Conservation (phyloP, 2,329 filamentous ascomycete species). For the Verticillium tricorpus region DNA sequence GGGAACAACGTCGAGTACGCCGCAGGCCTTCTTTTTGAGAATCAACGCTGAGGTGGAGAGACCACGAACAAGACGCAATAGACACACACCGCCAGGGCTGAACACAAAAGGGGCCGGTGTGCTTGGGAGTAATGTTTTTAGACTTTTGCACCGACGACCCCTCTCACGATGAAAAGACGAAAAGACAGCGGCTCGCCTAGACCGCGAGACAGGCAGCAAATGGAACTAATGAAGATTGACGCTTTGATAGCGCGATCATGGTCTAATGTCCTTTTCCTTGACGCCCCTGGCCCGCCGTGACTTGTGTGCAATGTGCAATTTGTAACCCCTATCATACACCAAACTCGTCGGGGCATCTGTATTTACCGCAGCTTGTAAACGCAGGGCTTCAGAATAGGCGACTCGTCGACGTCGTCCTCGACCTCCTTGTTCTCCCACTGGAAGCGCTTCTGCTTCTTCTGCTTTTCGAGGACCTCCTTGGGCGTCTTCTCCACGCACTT, state of each 20-base stretch:
- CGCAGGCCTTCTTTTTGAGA: slow-evolving; percentile 69
- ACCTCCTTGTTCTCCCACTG: slow-evolving; percentile 47
- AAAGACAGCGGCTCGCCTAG: background rate
- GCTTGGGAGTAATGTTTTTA: background rate
- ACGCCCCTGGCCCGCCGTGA: background rate
- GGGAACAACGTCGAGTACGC: slow-evolving; percentile 84
- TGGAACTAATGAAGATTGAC: background rate
- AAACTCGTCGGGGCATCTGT: background rate
- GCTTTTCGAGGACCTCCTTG: slow-evolving; percentile 53
- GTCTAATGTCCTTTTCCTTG: background rate
- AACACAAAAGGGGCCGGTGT: background rate
- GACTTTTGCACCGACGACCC: background rate
- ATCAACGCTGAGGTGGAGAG: background rate
- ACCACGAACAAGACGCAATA: background rate
- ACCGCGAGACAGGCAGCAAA: background rate
- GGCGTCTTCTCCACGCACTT: slow-evolving; percentile 57
- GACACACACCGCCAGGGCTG: background rate
- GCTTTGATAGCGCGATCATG: background rate
- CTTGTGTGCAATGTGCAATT: background rate
- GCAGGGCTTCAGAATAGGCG: slow-evolving; percentile 78
- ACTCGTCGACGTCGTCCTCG: slow-evolving; percentile 59
- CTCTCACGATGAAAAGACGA: background rate
- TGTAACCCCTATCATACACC: background rate
- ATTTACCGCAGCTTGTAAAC: slow-evolving; percentile 85
- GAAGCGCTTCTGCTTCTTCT: slow-evolving; percentile 50